Base-by-base conservation (phyloP, 2,329 filamentous ascomycete genomes). In the Neopestalotiopsis clavispora region DNA sequence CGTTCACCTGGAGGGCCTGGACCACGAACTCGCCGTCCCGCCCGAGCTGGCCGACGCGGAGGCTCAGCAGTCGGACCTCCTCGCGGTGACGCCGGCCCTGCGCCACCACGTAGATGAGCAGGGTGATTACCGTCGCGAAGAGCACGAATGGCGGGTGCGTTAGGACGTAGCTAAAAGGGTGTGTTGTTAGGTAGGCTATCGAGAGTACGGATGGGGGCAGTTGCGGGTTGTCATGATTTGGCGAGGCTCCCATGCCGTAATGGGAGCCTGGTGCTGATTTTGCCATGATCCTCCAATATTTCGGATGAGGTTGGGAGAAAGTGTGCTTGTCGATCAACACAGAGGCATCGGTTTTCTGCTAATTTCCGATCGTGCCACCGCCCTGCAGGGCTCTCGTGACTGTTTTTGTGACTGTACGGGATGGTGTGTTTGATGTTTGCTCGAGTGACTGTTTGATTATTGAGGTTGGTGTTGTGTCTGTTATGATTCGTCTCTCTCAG, bases 131-230 rank as follows among this genome's bases (percentile, higher is more conserved):
- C 10, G 40, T 52, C 2, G 42, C 20, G 38, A 45, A 45, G 6
- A 64, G 61, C 61, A 64, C 61, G 20, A 64, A 52, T 1, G 61
- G 61, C 42, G 61, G 61, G 61, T 64, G 61, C 12, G 61, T 7
- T 0, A 64, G 40, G n/a, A 30, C 61, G 23, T 64, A 49, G 28
- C 34, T 23, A 4, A 64, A 40, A 4, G 40, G 40, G 28, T 64
- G 61, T 3, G 61, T 34, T 6, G 20, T 12, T 1, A 52, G 14
- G 9, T 62, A 62, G 34, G 12, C 59, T 0, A 62, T n/a, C 13
- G n/a, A 23, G 57, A 59, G 57, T 10, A 59, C 57, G 2, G 59
- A 30, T 17, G 59, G 32, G 4, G 14, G 30, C 14, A 1, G 30
- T 6, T 38, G 30, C 1, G 59, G 59, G 3, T 20, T 30, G 28